Percentiles rank a stretch among this genome's conserved stretches.
Conservation (phyloP, 1,284 basidiomycete genomes). For the Trichosporon inkin region DNA sequence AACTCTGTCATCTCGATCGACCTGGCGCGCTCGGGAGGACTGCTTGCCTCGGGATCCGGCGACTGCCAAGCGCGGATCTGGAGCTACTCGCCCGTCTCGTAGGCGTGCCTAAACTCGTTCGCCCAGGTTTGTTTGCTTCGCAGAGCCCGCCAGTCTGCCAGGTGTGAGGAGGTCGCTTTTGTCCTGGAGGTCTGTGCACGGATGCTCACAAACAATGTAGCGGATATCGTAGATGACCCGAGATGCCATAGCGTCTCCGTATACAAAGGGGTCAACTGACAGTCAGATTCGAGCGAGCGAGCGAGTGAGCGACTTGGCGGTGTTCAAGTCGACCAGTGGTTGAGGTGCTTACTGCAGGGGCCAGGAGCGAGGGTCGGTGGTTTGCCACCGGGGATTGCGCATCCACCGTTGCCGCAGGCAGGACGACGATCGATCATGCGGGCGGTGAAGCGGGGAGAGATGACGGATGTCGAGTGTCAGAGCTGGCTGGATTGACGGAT, state of each 20-base stretch:
- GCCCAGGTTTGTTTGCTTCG: not conserved
- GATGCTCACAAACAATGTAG: slow-evolving; percentile 1
- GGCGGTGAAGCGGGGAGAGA: too few species aligned
- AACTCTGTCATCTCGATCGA: slow-evolving; percentile 86
- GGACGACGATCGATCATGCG: too few species aligned
- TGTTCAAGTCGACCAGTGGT: too few species aligned
- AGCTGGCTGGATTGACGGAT: too few species aligned
- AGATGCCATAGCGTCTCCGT: slow-evolving; percentile 6
- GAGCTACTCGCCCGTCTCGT: slow-evolving; percentile 44
- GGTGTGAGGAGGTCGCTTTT: not conserved
- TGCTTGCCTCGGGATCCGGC: slow-evolving; percentile 80
- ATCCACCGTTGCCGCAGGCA: too few species aligned
- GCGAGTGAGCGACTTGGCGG: too few species aligned
- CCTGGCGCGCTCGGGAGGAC: slow-evolving; percentile 65
- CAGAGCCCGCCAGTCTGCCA: not conserved
- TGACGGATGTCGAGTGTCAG: too few species aligned
- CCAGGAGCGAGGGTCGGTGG: too few species aligned
- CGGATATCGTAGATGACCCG: slow-evolving; percentile 7
- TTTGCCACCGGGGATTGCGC: too few species aligned
- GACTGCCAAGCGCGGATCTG: slow-evolving; percentile 79
- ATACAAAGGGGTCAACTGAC: not conserved
- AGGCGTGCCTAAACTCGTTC: not conserved
- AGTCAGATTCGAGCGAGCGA: too few species aligned
- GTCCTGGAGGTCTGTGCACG: not conserved
- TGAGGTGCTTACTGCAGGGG: too few species aligned